A percentile compares a stretch with the other conserved stretches of the same genome.
Conservation (phyloP, 129 eudicot species). For the Dittrichia graveolens region DNA sequence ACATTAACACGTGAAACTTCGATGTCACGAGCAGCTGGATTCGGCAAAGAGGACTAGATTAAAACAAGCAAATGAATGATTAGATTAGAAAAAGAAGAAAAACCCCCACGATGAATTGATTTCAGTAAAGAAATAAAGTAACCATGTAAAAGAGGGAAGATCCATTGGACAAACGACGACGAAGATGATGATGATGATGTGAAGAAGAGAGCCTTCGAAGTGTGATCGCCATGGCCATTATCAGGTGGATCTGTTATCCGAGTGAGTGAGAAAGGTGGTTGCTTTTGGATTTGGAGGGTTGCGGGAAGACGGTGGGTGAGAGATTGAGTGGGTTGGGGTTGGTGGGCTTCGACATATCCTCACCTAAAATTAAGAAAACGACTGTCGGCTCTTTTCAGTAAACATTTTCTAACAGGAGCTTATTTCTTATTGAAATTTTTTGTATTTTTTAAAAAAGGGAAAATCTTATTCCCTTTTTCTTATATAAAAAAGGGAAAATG, state of each 20-base stretch:
- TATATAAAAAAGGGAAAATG: too few relatives aligned
- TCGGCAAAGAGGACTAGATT: constrained; percentile 74
- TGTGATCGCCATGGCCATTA: constrained; percentile 67
- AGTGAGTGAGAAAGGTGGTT: neutral
- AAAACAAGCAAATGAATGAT: neutral
- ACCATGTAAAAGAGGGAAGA: constrained; percentile 55
- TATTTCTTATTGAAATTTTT: too few relatives aligned
- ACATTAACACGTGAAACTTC: constrained; percentile 60
- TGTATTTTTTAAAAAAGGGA: too few relatives aligned
- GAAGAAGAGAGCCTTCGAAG: constrained; percentile 61
- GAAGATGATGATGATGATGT: constrained; percentile 24
- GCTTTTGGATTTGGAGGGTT: neutral
- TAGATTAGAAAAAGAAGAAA: neutral
- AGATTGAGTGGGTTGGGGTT: constrained; percentile 26
- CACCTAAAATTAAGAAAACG: constrained; percentile 31
- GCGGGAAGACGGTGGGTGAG: neutral
- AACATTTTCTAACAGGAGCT: too few relatives aligned
- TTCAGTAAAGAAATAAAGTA: neutral
- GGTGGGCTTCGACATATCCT: constrained; percentile 24
- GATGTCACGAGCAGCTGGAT: constrained; percentile 49
- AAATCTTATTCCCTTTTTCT: too few relatives aligned
- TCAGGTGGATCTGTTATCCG: constrained; percentile 1
- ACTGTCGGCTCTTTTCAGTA: neutral
- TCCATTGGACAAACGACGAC: constrained; percentile 43
- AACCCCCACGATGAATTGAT: neutral